These are phyloP conservation scores for Amylostereum chailletii DNA, from an alignment of 1,284 basidiomycete species.

Conservation along the genomic window DNA sequence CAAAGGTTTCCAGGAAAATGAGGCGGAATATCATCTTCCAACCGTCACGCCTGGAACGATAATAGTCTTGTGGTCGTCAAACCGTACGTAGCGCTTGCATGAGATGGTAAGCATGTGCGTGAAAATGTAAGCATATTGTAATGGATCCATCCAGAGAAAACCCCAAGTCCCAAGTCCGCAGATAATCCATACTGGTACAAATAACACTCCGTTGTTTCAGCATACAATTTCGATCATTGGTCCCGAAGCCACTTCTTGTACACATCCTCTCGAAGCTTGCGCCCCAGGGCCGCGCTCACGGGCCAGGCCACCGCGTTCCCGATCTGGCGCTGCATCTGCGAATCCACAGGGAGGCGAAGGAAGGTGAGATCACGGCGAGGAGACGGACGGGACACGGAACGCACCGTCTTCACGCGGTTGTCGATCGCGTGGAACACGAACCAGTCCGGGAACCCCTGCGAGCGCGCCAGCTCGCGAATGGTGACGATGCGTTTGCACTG, in stretches of 20 bases:
- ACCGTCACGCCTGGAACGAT: too few relatives aligned
- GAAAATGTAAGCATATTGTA: too few relatives aligned
- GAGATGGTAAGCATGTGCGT: too few relatives aligned
- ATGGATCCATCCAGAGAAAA: too few relatives aligned
- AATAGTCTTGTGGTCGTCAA: too few relatives aligned
- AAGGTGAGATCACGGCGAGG: not conserved
- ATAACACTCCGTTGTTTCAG: too few relatives aligned
- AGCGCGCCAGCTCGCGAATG: slow-evolving; percentile 64
- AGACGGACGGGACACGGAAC: slow-evolving; percentile 16
- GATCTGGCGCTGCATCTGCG: slow-evolving; percentile 67
- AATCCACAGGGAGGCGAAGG: not conserved
- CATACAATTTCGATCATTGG: not conserved
- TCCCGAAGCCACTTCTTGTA: slow-evolving; percentile 40
- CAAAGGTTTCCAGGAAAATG: too few relatives aligned
- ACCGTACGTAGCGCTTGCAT: too few relatives aligned
- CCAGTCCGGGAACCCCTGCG: slow-evolving; percentile 69
- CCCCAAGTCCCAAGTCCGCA: too few relatives aligned
- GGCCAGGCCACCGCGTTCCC: slow-evolving; percentile 70
- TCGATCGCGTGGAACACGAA: slow-evolving; percentile 50
- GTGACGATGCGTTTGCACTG: slow-evolving; percentile 60
- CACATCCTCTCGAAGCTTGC: slow-evolving; percentile 41
- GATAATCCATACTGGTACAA: too few relatives aligned
- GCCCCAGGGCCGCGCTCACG: slow-evolving; percentile 51
- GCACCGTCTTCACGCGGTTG: slow-evolving; percentile 48
- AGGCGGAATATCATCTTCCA: too few relatives aligned